phyloP scores from a whole-genome alignment of 2,329 filamentous ascomycete species.

The Pseudogymnoascus sp. region DNA sequence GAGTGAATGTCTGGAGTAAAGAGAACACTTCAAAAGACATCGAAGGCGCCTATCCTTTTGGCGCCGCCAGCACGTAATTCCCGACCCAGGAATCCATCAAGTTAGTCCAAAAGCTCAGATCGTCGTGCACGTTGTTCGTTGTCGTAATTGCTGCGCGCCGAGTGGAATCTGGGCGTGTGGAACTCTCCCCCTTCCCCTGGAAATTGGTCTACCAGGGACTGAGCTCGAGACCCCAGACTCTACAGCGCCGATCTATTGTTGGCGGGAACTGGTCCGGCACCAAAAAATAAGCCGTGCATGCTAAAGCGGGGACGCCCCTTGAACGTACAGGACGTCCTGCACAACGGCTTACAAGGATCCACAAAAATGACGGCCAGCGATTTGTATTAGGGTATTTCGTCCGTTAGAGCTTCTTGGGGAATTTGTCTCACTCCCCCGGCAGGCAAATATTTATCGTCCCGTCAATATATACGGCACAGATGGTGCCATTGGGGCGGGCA shows the following conservation, averaged over 20 bases:
- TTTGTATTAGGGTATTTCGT: not conserved
- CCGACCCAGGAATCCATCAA: not conserved
- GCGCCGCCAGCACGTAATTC: not conserved
- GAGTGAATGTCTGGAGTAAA: not conserved
- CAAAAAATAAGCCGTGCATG: not conserved
- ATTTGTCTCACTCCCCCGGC: not conserved
- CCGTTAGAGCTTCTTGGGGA: not conserved
- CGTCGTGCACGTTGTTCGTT: not conserved
- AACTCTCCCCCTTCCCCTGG: not conserved
- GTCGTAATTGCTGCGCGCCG: not conserved
- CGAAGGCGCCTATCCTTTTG: not conserved
- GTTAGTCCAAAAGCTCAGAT: not conserved
- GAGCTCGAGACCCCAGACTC: not conserved
- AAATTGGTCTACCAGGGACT: not conserved
- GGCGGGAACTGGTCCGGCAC: not conserved
- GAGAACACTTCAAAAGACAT: not conserved
- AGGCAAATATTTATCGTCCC: not conserved
- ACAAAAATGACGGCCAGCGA: slow-evolving; percentile 1
- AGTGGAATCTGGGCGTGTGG: not conserved
- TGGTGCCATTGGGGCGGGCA: not conserved
- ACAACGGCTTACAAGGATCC: not conserved
- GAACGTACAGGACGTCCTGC: not conserved
- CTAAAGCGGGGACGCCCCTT: slow-evolving; percentile 2
- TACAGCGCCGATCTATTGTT: not conserved
- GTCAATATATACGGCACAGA: not conserved